A percentile compares a stretch with the other conserved stretches of the same genome.
Evolutionary conservation across 1,139 yeast species (phyloP).

Genomic region (Yamadazyma friedrichii): DNA sequence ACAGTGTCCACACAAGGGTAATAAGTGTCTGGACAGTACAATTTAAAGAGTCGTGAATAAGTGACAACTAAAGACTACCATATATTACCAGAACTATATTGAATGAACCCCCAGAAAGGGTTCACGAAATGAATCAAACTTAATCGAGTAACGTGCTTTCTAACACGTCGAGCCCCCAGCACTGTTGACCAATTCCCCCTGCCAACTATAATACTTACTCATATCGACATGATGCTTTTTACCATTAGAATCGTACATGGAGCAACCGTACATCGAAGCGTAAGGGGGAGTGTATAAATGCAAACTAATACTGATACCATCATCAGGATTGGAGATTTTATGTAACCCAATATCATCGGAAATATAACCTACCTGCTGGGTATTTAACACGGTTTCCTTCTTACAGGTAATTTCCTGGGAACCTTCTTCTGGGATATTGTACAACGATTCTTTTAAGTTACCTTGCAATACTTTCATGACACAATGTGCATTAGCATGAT

Average conservation of each 20-base stretch:
- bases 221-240: slow-evolving; percentile 56
- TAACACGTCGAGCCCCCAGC: slow-evolving; percentile 34
- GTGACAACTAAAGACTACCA: too few relatives aligned
- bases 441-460: slow-evolving; percentile 55
- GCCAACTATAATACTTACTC: slow-evolving; percentile 63
- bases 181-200: slow-evolving; percentile 44
- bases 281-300: slow-evolving; percentile 81
- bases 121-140: background rate
- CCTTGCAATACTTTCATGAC: slow-evolving; percentile 68
- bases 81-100: background rate
- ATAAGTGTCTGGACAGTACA: too few relatives aligned
- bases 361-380: slow-evolving; percentile 63
- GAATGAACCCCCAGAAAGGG: too few relatives aligned
- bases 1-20: too few relatives aligned
- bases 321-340: slow-evolving; percentile 53
- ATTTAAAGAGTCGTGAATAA: too few relatives aligned
- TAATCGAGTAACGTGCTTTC: too few relatives aligned
- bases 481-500: slow-evolving; percentile 76
- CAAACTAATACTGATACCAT: slow-evolving; percentile 59
- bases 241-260: slow-evolving; percentile 53
- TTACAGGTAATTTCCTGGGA: slow-evolving; percentile 19
- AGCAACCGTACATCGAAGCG: slow-evolving; percentile 67
- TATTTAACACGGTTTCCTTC: slow-evolving; percentile 33
- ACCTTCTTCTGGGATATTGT: slow-evolving; percentile 44
- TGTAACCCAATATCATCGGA: slow-evolving; percentile 68